A percentile compares a stretch with the other conserved stretches of the same genome.
These are phyloP conservation scores for Mortierella sp. DNA, from an alignment of 371 early-diverging fungal genomes.

Conservation along the genomic window DNA sequence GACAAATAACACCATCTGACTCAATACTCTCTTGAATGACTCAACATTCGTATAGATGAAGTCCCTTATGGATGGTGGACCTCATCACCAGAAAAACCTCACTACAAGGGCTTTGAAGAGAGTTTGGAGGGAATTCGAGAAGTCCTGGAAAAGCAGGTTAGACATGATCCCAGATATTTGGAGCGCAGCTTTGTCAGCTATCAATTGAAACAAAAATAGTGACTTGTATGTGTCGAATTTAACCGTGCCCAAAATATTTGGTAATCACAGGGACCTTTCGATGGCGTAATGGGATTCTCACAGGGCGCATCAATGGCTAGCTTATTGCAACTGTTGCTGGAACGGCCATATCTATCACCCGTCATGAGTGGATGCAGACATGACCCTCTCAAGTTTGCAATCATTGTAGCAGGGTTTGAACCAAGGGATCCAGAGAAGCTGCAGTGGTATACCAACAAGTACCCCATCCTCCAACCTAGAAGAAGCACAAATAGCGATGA, in stretches of 20 bases:
- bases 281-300: slow-evolving; percentile 83
- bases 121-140: slow-evolving; percentile 64
- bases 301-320: slow-evolving; percentile 82
- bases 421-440: slow-evolving; percentile 60
- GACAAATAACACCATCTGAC: neutral
- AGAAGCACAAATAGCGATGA: neutral
- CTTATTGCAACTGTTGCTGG: slow-evolving; percentile 63
- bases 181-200: neutral
- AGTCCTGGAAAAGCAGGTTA: slow-evolving; percentile 66
- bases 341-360: slow-evolving; percentile 43
- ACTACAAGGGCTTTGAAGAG: slow-evolving; percentile 70
- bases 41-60: slow-evolving; percentile 50
- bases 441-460: slow-evolving; percentile 55
- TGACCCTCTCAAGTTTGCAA: slow-evolving; percentile 70
- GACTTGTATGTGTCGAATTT: neutral
- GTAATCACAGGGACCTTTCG: slow-evolving; percentile 70
- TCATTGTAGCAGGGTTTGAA: slow-evolving; percentile 72
- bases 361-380: slow-evolving; percentile 48
- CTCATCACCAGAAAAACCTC: slow-evolving; percentile 57
- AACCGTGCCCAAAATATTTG: neutral
- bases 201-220: neutral
- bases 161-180: neutral
- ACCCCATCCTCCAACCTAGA: slow-evolving; percentile 12
- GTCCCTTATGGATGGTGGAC: slow-evolving; percentile 77
- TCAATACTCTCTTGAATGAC: neutral